A percentile compares a stretch with the other conserved stretches of the same genome.
phyloP scores from a whole-genome alignment of 352 stramenopile species.

The Globisporangium mamillatum region DNA sequence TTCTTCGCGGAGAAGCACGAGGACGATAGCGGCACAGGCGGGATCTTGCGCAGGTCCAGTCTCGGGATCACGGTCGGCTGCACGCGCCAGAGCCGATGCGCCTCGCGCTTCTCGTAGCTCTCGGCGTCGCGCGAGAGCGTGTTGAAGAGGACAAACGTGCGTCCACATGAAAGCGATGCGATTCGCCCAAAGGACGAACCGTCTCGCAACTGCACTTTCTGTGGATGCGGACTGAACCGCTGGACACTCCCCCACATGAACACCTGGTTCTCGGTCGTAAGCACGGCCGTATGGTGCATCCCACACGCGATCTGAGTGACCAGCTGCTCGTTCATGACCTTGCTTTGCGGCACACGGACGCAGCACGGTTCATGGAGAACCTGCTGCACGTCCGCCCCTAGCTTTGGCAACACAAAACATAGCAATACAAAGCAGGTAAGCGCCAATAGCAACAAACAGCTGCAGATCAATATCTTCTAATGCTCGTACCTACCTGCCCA shows the following conservation, averaged over 20 bases:
- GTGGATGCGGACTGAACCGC: slow-evolving; percentile 38
- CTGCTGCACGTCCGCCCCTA: slow-evolving; percentile 43
- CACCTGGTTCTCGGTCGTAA: slow-evolving; percentile 51
- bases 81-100: slow-evolving; percentile 44
- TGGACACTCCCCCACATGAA: slow-evolving; percentile 68
- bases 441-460: background rate
- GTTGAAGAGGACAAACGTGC: slow-evolving; percentile 77
- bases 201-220: slow-evolving; percentile 30
- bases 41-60: slow-evolving; percentile 43
- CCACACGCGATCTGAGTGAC: slow-evolving; percentile 50
- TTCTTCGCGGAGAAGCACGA: slow-evolving; percentile 22
- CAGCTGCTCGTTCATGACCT: slow-evolving; percentile 38
- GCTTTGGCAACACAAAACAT: slow-evolving; percentile 17
- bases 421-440: background rate
- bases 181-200: slow-evolving; percentile 43
- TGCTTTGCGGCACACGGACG: slow-evolving; percentile 33
- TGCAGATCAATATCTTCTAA: background rate
- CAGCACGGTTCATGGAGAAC: slow-evolving; percentile 41
- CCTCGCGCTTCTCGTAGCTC: slow-evolving; percentile 60
- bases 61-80: slow-evolving; percentile 42
- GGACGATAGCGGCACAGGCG: slow-evolving; percentile 36
- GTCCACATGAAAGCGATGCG: slow-evolving; percentile 60
- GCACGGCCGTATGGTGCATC: slow-evolving; percentile 58
- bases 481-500: slow-evolving; percentile 32
- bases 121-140: slow-evolving; percentile 42